Evolutionary conservation across 352 stramenopile species (phyloP), one percentile per base, ranked within the genome.

Genomic region (Pelagophyceae sp.): DNA sequence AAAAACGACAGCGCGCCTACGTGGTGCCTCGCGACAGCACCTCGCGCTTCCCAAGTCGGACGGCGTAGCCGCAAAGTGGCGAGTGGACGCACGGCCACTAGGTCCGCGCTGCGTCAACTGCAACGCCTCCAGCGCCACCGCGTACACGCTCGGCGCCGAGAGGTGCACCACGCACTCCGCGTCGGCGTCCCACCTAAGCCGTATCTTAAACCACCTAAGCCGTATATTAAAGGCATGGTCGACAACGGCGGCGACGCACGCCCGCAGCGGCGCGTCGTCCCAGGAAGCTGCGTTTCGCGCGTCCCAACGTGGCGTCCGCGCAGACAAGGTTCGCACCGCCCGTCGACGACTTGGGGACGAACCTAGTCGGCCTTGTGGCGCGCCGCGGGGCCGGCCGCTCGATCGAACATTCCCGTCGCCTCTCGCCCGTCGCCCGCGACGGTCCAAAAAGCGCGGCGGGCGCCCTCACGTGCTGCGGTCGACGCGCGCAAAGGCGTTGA

Each of bases 1-100:
- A 91, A 76, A 80, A 91, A 88, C 27, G 78, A 85, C 25, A 83
- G 54, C 35, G 45, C n/a, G n/a, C n/a, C n/a, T n/a, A n/a, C n/a
- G n/a, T n/a, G n/a, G n/a, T n/a, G n/a, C n/a, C n/a, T n/a, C n/a
- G n/a, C n/a, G n/a, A n/a, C n/a, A n/a, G n/a, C n/a, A n/a, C n/a
- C n/a, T n/a, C n/a, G n/a, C n/a, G n/a, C n/a, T n/a, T n/a, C n/a
- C n/a, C n/a, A n/a, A n/a, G n/a, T n/a, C n/a, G n/a, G n/a, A n/a
- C n/a, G n/a, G n/a, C n/a, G n/a, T n/a, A n/a, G n/a, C n/a, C n/a
- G n/a, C n/a, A n/a, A n/a, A n/a, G n/a, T n/a, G n/a, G n/a, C n/a
- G n/a, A n/a, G n/a, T n/a, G n/a, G n/a, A n/a, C n/a, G n/a, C 11
- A 54, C 45, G 45, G 45, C 45, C 45, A 23, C 45, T 23, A 11